Evolutionary conservation across 345 rosid genomes (phyloP).

Genomic region (Murraya paniculata): DNA sequence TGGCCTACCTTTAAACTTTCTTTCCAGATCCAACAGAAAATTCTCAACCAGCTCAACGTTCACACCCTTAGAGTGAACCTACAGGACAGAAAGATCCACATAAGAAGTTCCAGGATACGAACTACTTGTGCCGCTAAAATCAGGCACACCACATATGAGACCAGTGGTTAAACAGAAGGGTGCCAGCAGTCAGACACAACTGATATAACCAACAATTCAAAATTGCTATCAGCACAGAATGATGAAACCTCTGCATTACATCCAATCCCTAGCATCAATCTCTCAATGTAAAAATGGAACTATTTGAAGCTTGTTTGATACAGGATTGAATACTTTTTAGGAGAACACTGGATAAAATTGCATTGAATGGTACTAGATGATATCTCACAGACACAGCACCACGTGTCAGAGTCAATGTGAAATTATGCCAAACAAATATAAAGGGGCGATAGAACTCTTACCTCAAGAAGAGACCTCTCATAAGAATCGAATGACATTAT

Average conservation of each 20-base stretch:
- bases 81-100: conserved; percentile 13
- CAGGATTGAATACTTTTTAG: background rate
- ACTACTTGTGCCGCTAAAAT: background rate
- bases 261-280: background rate
- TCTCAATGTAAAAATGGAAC: background rate
- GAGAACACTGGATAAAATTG: background rate
- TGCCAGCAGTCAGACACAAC: background rate
- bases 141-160: background rate
- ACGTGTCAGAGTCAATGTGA: background rate
- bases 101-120: background rate
- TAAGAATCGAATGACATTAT: conserved; percentile 56
- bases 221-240: background rate
- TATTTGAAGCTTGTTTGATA: background rate
- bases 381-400: background rate
- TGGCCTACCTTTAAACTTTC: conserved; percentile 58
- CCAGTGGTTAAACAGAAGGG: background rate
- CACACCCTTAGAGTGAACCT: conserved; percentile 86
- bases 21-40: conserved; percentile 60
- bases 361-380: background rate
- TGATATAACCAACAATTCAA: background rate
- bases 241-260: conserved; percentile 1
- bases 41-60: conserved; percentile 72
- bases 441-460: conserved; percentile 26
- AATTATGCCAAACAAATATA: conserved; percentile 3
- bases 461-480: conserved; percentile 87